phyloP scores from a whole-genome alignment of 129 eudicot genomes.

The Gnaphalium uliginosum region DNA sequence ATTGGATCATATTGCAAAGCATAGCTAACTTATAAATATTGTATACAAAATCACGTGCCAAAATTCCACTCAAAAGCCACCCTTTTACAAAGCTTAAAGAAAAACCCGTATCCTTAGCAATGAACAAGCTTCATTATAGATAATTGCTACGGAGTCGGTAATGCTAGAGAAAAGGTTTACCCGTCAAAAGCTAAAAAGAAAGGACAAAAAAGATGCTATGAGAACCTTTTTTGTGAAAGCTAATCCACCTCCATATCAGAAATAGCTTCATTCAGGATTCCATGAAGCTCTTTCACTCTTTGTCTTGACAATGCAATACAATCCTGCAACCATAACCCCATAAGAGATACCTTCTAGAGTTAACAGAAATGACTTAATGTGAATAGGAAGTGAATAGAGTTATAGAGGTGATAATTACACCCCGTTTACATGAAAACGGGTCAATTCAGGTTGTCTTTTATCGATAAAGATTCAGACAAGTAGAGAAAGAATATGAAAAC shows the following conservation, averaged over 20 bases:
- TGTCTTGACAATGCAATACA: conserved; percentile 74
- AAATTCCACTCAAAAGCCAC: conserved; percentile 10
- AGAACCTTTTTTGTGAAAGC: conserved; percentile 12
- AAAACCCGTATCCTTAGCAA: conserved; percentile 16
- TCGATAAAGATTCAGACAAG: background rate
- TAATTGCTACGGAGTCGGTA: conserved; percentile 12
- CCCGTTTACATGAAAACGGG: background rate
- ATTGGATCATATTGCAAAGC: conserved; percentile 12
- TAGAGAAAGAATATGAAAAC: too few species aligned
- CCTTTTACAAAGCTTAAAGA: conserved; percentile 23
- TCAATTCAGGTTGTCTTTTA: background rate
- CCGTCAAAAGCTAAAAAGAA: background rate
- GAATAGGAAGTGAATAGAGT: background rate
- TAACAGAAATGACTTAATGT: background rate
- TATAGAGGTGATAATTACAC: background rate
- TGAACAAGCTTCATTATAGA: conserved; percentile 3
- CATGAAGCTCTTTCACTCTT: conserved; percentile 73
- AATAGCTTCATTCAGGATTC: conserved; percentile 64
- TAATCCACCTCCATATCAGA: conserved; percentile 87
- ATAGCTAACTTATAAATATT: conserved; percentile 17
- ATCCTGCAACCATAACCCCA: conserved; percentile 56
- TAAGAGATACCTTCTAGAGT: background rate
- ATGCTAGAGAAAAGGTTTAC: conserved; percentile 4
- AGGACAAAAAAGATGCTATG: background rate
- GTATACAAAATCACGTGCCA: conserved; percentile 21